phyloP scores from a whole-genome alignment of 1,284 basidiomycete genomes.

The Athelia sp. region DNA sequence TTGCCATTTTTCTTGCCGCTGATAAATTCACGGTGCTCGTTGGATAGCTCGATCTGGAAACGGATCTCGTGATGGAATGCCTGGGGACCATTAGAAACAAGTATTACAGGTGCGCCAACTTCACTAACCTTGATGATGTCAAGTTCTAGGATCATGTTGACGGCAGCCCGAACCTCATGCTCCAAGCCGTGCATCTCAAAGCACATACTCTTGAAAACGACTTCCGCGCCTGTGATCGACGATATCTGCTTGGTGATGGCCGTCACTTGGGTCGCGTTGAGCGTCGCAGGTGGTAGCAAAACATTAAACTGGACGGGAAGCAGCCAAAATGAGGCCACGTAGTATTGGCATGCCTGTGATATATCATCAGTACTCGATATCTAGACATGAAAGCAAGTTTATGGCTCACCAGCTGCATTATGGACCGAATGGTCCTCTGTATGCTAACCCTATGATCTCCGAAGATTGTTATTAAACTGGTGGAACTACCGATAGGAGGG shows the following conservation, averaged over 20 bases:
- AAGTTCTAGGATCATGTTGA: constrained; percentile 84
- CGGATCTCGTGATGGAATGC: constrained; percentile 95
- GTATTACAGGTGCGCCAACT: background rate
- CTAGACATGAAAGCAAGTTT: background rate
- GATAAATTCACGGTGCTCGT: constrained; percentile 98
- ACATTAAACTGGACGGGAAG: constrained; percentile 92
- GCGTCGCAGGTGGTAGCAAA: constrained; percentile 74
- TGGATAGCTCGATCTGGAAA: constrained; percentile 97
- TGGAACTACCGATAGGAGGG: constrained; percentile 86
- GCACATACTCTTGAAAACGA: constrained; percentile 96
- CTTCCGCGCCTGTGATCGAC: constrained; percentile 85
- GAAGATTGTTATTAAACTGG: constrained; percentile 90
- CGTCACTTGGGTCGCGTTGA: constrained; percentile 84
- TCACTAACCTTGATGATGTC: constrained; percentile 81
- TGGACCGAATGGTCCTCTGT: constrained; percentile 88
- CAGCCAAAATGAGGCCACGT: constrained; percentile 95
- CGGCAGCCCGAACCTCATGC: constrained; percentile 83
- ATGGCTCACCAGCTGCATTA: constrained; percentile 89
- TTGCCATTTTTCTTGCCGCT: constrained; percentile 98
- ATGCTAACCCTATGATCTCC: constrained; percentile 95
- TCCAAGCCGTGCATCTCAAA: constrained; percentile 98
- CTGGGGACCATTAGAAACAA: constrained; percentile 30
- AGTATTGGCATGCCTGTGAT: constrained; percentile 86
- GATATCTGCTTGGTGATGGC: constrained; percentile 86
- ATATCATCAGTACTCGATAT: constrained; percentile 7